Conservation (phyloP, 192 early-diverging fungal species). For the Obelidium mucronatum region DNA sequence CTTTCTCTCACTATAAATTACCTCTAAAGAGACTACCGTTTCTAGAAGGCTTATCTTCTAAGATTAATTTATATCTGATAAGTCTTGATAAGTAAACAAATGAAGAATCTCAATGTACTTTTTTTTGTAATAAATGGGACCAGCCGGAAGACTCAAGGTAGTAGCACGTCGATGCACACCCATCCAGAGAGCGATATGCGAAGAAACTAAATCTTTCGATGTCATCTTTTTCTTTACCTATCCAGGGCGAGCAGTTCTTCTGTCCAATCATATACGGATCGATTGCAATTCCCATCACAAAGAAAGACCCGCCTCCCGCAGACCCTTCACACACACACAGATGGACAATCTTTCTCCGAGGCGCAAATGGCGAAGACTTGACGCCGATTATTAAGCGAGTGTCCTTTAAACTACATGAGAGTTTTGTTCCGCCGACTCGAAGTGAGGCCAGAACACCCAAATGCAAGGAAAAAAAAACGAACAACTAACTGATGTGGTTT, state of each 20-base stretch:
- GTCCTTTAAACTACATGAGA: slow-evolving; percentile 95
- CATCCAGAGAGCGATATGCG: not conserved
- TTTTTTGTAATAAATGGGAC: slow-evolving; percentile 18
- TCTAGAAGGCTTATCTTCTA: too few species aligned
- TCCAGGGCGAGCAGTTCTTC: slow-evolving; percentile 35
- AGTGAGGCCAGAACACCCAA: too few species aligned
- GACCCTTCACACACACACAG: slow-evolving; percentile 93
- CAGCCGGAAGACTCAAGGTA: slow-evolving; percentile 7
- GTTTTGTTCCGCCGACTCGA: slow-evolving; percentile 77
- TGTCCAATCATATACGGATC: slow-evolving; percentile 90
- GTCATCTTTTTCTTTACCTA: not conserved
- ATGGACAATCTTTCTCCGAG: slow-evolving; percentile 92
- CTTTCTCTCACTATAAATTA: too few species aligned
- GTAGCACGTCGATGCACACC: not conserved
- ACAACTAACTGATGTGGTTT: too few species aligned
- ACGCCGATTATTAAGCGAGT: slow-evolving; percentile 88
- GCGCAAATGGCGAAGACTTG: slow-evolving; percentile 87
- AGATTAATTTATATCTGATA: too few species aligned
- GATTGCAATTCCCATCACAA: slow-evolving; percentile 69
- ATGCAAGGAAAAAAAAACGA: too few species aligned
- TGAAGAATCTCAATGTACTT: too few species aligned
- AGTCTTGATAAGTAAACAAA: too few species aligned
- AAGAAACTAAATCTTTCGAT: not conserved
- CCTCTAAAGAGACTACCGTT: too few species aligned
- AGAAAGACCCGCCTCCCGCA: slow-evolving; percentile 38